phyloP scores from a whole-genome alignment of 2,329 filamentous ascomycete species.

The Didymella pomorum region DNA sequence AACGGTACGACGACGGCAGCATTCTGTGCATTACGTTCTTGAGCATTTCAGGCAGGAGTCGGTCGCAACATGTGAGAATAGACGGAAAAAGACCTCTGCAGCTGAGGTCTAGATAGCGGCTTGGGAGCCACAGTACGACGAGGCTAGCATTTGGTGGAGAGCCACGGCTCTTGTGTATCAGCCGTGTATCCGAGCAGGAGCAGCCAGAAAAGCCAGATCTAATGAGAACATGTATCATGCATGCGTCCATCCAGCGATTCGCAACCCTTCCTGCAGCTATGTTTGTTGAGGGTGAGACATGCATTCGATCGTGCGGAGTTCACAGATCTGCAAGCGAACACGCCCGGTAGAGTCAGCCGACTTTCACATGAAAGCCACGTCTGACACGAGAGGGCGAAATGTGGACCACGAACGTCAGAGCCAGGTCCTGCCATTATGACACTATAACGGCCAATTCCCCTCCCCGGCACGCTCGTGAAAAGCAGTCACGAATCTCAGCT shows the following conservation, averaged over 20 bases:
- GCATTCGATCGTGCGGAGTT: slow-evolving; percentile 12
- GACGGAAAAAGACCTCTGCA: slow-evolving; percentile 34
- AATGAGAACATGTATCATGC: slow-evolving; percentile 33
- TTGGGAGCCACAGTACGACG: slow-evolving; percentile 24
- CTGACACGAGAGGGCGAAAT: slow-evolving; percentile 21
- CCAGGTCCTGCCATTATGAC: slow-evolving; percentile 1
- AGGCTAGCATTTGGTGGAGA: slow-evolving; percentile 26
- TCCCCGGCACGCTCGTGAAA: not conserved
- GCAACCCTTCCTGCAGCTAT: slow-evolving; percentile 11
- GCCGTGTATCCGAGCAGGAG: slow-evolving; percentile 21
- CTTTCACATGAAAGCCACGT: slow-evolving; percentile 40
- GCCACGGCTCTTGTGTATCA: slow-evolving; percentile 17
- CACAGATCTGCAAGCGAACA: slow-evolving; percentile 17
- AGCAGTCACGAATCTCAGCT: not conserved
- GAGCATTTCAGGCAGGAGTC: slow-evolving; percentile 45
- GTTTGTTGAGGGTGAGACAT: slow-evolving; percentile 17
- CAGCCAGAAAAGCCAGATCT: slow-evolving; percentile 31
- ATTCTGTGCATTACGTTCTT: slow-evolving; percentile 39
- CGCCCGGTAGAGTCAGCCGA: slow-evolving; percentile 29
- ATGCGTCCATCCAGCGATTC: slow-evolving; percentile 25
- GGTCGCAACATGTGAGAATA: slow-evolving; percentile 38
- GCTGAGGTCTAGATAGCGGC: slow-evolving; percentile 29
- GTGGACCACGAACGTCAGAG: slow-evolving; percentile 22
- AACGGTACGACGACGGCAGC: slow-evolving; percentile 28
- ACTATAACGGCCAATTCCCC: slow-evolving; percentile 3